Evolutionary conservation across 345 rosid species (phyloP), one percentile per base, ranked within the genome.

Genomic region (Syzygium aromaticum): DNA sequence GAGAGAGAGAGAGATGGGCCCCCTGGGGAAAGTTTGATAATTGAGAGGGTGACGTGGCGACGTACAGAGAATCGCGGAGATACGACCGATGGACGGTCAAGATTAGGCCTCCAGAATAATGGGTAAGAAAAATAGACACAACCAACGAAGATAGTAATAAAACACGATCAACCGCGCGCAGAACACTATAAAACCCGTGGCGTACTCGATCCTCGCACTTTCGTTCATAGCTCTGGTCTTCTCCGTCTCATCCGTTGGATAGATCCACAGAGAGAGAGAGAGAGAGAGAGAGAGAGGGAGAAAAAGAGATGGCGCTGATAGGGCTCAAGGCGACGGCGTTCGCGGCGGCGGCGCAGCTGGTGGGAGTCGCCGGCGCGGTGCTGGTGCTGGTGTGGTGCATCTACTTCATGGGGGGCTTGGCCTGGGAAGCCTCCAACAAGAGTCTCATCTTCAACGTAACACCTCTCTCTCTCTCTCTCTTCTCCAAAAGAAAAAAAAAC

Each of bases 401-500:
- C 40, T 57, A 90, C 86, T 98, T 87, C 88, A 90, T 96, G 88
- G 99, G 99, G 23, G 99, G 99, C 77, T 59, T 96, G 40, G 99
- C 99, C 14, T 98, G 99, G 99, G 98, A 95, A 87, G 90, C 95
- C 89, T 6, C 94, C 12, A 91, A 98, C 92, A 98, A 96, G 64
- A 94, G 87, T 87, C 99, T 98, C 90, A 96, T 96, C 94, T 98
- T 98, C 89, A 98, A 98, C 87, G 99, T 96, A 92, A 89, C 91
- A 85, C 16, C 23, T 19, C 54, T 56, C 83, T 28, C 14, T 33
- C 25, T 8, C 40, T 64, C 23, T 15, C 40, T 67, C 80, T 73
- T 25, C 9, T 46, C 16, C 28, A 59, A 27, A 59, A 11, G 67
- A 22, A 59, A 27, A n/a, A 61, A 61, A 0, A 14, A 17, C 10